Conservation (phyloP, 495 filamentous ascomycete genomes). For the Xylaria sp. region DNA sequence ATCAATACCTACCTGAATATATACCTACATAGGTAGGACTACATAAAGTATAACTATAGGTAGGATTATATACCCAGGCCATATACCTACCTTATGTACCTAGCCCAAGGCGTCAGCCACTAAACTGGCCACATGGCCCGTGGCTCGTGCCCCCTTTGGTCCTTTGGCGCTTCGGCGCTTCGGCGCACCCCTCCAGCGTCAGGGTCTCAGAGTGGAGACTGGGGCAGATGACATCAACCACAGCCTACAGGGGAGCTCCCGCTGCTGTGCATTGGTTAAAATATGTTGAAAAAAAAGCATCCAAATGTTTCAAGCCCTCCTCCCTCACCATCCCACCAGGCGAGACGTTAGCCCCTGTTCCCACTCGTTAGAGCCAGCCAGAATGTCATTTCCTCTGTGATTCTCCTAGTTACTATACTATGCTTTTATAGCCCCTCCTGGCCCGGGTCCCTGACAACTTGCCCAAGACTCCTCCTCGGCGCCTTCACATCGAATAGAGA, state of each 20-base stretch:
- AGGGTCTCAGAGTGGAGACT: background rate
- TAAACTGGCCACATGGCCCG: conserved; percentile 12
- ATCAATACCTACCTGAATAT: too few relatives aligned
- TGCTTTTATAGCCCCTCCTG: background rate
- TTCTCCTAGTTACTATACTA: background rate
- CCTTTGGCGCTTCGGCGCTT: too few relatives aligned
- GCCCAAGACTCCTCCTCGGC: conserved; percentile 2
- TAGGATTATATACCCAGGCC: too few relatives aligned
- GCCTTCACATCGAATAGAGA: background rate
- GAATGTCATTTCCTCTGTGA: conserved; percentile 8
- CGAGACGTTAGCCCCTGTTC: background rate
- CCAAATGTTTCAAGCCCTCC: background rate
- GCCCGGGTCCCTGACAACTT: background rate
- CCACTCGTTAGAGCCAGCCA: background rate
- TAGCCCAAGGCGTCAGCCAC: background rate
- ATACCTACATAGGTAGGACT: too few relatives aligned
- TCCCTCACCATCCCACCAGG: background rate
- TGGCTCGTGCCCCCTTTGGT: conserved; percentile 21
- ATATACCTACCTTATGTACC: too few relatives aligned
- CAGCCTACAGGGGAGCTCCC: background rate
- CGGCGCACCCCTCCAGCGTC: background rate
- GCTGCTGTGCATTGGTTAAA: conserved; percentile 5
- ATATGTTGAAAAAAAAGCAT: background rate
- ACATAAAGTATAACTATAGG: too few relatives aligned
- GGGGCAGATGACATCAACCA: conserved; percentile 25